Evolutionary conservation across 495 filamentous ascomycete genomes (phyloP).

Genomic region (Talaromyces ruber): DNA sequence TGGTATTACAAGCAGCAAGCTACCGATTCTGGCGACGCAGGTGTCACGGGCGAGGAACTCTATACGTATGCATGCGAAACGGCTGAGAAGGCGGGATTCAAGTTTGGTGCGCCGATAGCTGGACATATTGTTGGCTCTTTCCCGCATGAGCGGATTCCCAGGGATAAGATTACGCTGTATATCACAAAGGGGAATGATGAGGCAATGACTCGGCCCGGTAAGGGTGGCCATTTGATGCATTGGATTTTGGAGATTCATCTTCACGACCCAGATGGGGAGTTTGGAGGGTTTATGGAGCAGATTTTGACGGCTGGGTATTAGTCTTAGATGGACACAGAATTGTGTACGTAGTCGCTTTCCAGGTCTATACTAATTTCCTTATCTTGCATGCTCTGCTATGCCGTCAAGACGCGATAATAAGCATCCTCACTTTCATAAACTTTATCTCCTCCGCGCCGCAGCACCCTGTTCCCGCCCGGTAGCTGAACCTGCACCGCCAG

Average conservation of each 20-base stretch:
- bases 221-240: constrained; percentile 32
- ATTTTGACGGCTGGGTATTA: constrained; percentile 27
- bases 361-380: neutral
- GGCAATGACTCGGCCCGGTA: constrained; percentile 23
- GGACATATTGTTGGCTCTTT: constrained; percentile 35
- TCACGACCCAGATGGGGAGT: constrained; percentile 23
- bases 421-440: neutral
- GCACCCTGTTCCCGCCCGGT: constrained; percentile 29
- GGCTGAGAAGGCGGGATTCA: constrained; percentile 19
- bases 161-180: constrained; percentile 31
- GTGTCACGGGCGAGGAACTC: constrained; percentile 35
- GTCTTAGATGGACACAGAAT: neutral
- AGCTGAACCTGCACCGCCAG: constrained; percentile 17
- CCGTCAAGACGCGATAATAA: neutral
- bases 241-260: constrained; percentile 47
- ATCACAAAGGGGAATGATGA: constrained; percentile 32
- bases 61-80: constrained; percentile 25
- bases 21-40: constrained; percentile 9
- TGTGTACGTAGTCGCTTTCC: neutral
- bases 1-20: constrained; percentile 14
- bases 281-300: constrained; percentile 36
- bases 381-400: neutral
- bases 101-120: constrained; percentile 33
- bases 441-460: constrained; percentile 17
- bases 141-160: constrained; percentile 41